phyloP scores from a whole-genome alignment of 371 early-diverging fungal species.

The Rhizomucor pusillus region DNA sequence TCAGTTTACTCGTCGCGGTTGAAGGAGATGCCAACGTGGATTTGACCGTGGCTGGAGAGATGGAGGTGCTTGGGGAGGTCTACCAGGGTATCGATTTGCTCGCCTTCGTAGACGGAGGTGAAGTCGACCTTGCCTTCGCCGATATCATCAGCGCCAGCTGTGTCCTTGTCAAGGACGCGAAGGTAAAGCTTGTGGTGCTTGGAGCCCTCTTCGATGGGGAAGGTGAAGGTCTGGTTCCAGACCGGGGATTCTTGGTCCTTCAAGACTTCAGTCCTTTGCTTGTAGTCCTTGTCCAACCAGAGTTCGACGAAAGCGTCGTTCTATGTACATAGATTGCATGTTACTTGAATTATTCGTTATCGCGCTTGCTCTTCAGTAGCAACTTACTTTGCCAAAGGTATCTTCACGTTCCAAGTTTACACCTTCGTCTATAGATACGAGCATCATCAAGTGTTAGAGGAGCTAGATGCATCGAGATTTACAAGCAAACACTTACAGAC shows the following conservation, averaged over 20 bases:
- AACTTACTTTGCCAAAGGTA: constrained; percentile 16
- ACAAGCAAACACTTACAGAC: constrained; percentile 7
- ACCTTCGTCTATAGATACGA: constrained; percentile 12
- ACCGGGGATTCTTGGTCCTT: constrained; percentile 15
- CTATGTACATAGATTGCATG: constrained; percentile 6
- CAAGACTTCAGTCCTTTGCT: constrained; percentile 17
- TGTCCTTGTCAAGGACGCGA: constrained; percentile 41
- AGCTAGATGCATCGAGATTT: too few species aligned
- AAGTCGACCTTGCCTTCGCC: constrained; percentile 37
- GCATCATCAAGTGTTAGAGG: neutral
- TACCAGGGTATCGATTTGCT: constrained; percentile 30
- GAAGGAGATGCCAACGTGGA: constrained; percentile 22
- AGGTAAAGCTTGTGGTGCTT: constrained; percentile 32
- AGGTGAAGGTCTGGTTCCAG: constrained; percentile 29
- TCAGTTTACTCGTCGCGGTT: constrained; percentile 10
- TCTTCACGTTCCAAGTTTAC: constrained; percentile 21
- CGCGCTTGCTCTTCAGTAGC: neutral
- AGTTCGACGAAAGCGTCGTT: constrained; percentile 28
- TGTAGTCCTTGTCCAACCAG: constrained; percentile 24
- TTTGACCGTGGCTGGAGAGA: constrained; percentile 27
- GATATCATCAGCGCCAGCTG: constrained; percentile 37
- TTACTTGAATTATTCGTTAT: neutral
- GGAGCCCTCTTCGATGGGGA: constrained; percentile 23
- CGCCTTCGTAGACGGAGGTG: constrained; percentile 17
- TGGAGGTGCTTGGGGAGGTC: constrained; percentile 28